phyloP scores from a whole-genome alignment of 2,329 filamentous ascomycete species.

The Talaromyces sp. region DNA sequence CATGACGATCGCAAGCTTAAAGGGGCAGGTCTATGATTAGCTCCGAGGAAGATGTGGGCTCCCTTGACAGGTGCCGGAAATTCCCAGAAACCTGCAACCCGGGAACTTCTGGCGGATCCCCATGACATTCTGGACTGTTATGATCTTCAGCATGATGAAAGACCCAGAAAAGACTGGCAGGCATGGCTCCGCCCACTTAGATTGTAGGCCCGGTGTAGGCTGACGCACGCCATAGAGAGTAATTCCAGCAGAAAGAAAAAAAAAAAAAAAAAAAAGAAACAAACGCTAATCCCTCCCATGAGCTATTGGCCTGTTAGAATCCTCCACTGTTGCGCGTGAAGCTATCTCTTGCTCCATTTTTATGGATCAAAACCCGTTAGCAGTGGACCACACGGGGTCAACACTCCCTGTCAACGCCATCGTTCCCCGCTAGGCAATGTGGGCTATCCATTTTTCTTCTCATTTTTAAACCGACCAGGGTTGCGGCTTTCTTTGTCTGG shows the following conservation, averaged over 20 bases:
- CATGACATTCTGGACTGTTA: neutral
- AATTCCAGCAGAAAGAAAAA: neutral
- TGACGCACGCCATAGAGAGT: too few relatives aligned
- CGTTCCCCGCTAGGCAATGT: neutral
- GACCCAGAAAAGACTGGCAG: neutral
- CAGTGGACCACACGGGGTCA: neutral
- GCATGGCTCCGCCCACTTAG: neutral
- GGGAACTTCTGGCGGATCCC: neutral
- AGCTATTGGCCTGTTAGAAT: neutral
- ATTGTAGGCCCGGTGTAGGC: too few relatives aligned
- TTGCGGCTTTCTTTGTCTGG: constrained; percentile 22
- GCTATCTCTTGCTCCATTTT: neutral
- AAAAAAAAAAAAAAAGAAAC: neutral
- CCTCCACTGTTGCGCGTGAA: neutral
- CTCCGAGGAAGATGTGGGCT: neutral
- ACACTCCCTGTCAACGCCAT: too few relatives aligned
- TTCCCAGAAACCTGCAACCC: neutral
- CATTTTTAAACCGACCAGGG: constrained; percentile 24
- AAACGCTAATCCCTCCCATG: neutral
- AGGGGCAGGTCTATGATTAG: neutral
- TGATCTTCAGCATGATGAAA: neutral
- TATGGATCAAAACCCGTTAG: neutral
- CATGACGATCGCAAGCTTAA: neutral
- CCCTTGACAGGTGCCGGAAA: neutral
- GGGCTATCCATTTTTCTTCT: neutral